phyloP scores from a whole-genome alignment of 2,329 filamentous ascomycete genomes.

The Chaetomium strumarium region DNA sequence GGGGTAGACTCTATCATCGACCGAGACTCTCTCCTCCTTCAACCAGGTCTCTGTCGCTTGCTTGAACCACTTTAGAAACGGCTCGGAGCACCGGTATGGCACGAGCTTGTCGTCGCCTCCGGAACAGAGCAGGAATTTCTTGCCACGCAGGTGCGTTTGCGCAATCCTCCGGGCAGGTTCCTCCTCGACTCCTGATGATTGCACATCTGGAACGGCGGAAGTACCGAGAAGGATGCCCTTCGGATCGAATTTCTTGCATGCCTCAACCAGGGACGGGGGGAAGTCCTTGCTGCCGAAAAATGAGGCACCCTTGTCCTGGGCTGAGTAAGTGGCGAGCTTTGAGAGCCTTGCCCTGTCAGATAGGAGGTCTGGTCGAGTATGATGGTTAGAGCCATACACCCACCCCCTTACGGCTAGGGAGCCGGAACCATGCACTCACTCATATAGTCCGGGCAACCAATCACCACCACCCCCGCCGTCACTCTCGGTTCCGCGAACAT shows the following conservation, averaged over 20 bases:
- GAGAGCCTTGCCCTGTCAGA: constrained; percentile 68
- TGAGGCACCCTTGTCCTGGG: constrained; percentile 47
- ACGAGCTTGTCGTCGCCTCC: constrained; percentile 67
- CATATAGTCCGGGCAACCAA: constrained; percentile 86
- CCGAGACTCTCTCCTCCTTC: constrained; percentile 46
- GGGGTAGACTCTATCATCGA: constrained; percentile 63
- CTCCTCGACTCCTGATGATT: constrained; percentile 8
- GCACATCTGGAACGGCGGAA: constrained; percentile 20
- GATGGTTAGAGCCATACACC: background rate
- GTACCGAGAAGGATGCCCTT: constrained; percentile 64
- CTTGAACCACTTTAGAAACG: constrained; percentile 58
- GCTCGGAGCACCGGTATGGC: constrained; percentile 55
- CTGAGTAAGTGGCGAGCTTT: constrained; percentile 56
- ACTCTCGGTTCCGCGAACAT: constrained; percentile 74
- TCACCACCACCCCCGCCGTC: constrained; percentile 69
- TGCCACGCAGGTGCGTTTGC: constrained; percentile 49
- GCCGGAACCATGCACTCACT: constrained; percentile 41
- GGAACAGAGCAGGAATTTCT: constrained; percentile 59
- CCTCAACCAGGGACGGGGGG: constrained; percentile 58
- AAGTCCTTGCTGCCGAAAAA: constrained; percentile 79
- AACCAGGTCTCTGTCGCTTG: constrained; percentile 48
- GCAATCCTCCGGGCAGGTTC: constrained; percentile 39
- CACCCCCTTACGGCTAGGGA: background rate
- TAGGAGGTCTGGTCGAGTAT: constrained; percentile 58
- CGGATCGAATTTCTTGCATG: constrained; percentile 65